A percentile compares a stretch with the other conserved stretches of the same genome.
Evolutionary conservation across 2,329 filamentous ascomycete genomes (phyloP).

Genomic region (Paraconiothyrium sp.): DNA sequence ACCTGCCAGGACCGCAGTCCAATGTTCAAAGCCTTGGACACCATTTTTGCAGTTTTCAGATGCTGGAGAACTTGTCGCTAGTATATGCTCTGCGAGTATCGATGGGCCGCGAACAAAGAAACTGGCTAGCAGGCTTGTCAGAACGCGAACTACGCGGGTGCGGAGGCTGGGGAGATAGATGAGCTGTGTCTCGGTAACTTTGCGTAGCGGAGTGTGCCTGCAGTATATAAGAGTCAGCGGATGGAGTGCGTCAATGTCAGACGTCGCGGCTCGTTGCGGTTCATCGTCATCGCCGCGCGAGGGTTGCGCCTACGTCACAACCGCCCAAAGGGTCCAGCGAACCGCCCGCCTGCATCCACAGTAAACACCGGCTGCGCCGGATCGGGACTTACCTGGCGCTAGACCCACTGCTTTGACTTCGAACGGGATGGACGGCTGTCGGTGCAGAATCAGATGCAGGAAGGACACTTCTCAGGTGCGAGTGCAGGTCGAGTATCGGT

Average conservation of each 20-base stretch:
- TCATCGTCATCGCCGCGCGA: slow-evolving; percentile 29
- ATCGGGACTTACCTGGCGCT: slow-evolving; percentile 26
- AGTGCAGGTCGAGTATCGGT: background rate
- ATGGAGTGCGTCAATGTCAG: slow-evolving; percentile 14
- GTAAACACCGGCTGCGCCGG: slow-evolving; percentile 14
- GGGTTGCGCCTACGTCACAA: slow-evolving; percentile 28
- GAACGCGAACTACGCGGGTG: background rate
- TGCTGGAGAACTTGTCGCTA: background rate
- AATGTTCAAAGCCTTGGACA: slow-evolving; percentile 51
- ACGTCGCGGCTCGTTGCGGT: slow-evolving; percentile 25
- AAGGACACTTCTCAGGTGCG: background rate
- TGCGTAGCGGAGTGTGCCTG: slow-evolving; percentile 22
- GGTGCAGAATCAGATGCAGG: background rate
- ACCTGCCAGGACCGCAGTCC: slow-evolving; percentile 55
- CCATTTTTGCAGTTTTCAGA: slow-evolving; percentile 42
- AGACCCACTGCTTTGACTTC: slow-evolving; percentile 5
- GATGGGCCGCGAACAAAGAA: slow-evolving; percentile 12
- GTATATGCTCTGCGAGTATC: background rate
- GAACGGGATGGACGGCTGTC: background rate
- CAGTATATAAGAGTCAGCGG: slow-evolving; percentile 28
- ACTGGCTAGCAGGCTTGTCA: slow-evolving; percentile 9
- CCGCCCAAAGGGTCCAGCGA: slow-evolving; percentile 10
- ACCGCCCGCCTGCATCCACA: background rate
- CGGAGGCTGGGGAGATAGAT: slow-evolving; percentile 7
- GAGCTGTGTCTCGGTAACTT: slow-evolving; percentile 13